phyloP scores from a whole-genome alignment of 352 stramenopile genomes.

The Peronospora destructor region DNA sequence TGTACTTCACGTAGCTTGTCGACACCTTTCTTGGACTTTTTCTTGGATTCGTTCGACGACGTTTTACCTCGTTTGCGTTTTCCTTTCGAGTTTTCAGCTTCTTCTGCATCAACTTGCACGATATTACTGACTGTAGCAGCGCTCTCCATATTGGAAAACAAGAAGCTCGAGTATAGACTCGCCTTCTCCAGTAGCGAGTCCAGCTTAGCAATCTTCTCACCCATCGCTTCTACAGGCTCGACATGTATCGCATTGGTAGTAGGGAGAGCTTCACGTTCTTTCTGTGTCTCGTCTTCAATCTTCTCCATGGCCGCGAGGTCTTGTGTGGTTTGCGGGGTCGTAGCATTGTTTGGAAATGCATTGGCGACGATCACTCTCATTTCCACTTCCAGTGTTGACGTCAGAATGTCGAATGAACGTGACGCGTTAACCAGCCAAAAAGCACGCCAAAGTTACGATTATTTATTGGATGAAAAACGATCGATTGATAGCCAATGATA shows the following conservation, averaged over 20 bases:
- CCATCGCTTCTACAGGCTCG: constrained; percentile 40
- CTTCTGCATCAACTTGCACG: constrained; percentile 12
- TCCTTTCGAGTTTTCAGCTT: constrained; percentile 21
- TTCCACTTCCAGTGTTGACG: background rate
- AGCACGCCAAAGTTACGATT: constrained; percentile 1
- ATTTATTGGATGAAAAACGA: constrained; percentile 16
- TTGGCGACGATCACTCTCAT: constrained; percentile 53
- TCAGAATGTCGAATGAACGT: constrained; percentile 16
- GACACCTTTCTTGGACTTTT: constrained; percentile 40
- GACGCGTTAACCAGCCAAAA: constrained; percentile 14
- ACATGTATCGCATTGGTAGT: constrained; percentile 7
- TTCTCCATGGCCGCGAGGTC: constrained; percentile 79
- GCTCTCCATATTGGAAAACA: constrained; percentile 82
- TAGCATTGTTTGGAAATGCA: constrained; percentile 21
- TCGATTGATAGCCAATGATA: constrained; percentile 7
- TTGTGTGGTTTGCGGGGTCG: constrained; percentile 14
- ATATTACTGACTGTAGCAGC: constrained; percentile 34
- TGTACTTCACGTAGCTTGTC: constrained; percentile 72
- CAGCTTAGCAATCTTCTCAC: constrained; percentile 67
- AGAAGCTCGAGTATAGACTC: constrained; percentile 80
- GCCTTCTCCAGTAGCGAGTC: constrained; percentile 85
- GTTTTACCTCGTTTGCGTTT: constrained; percentile 47
- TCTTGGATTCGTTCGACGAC: constrained; percentile 4
- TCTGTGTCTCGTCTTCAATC: constrained; percentile 45
- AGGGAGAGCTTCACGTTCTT: constrained; percentile 16